Evolutionary conservation across 2,329 filamentous ascomycete genomes (phyloP).

Genomic region (Alternaria gaisen): DNA sequence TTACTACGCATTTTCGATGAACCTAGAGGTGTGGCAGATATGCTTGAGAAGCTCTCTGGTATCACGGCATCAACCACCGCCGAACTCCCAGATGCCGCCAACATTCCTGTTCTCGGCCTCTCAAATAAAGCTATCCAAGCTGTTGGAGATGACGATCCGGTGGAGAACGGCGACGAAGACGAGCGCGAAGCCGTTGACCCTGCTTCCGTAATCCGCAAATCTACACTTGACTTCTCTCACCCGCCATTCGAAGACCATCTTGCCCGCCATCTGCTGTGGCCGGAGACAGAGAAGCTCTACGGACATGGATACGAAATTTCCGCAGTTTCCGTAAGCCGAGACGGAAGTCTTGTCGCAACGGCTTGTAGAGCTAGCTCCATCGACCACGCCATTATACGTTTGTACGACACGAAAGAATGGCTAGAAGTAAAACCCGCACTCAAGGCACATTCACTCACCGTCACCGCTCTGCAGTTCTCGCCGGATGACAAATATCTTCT

Average conservation of each 20-base stretch:
- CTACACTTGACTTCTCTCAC: conserved; percentile 70
- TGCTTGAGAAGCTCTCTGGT: conserved; percentile 74
- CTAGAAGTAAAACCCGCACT: conserved; percentile 85
- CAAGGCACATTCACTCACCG: conserved; percentile 85
- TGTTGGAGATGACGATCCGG: conserved; percentile 44
- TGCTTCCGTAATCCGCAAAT: conserved; percentile 65
- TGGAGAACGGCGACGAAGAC: conserved; percentile 55
- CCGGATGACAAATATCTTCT: conserved; percentile 76
- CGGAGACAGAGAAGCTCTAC: conserved; percentile 95
- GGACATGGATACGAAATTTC: conserved; percentile 98
- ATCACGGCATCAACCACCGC: conserved; percentile 52
- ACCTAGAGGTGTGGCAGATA: conserved; percentile 79
- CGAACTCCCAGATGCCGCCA: conserved; percentile 81
- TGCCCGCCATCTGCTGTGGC: conserved; percentile 90
- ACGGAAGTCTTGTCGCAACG: conserved; percentile 81
- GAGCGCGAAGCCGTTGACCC: conserved; percentile 66
- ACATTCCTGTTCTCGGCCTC: conserved; percentile 92
- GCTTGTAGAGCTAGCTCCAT: conserved; percentile 92
- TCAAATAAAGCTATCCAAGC: conserved; percentile 90
- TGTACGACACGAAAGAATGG: conserved; percentile 90
- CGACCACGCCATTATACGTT: conserved; percentile 91
- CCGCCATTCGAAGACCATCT: conserved; percentile 92
- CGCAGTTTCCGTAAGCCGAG: conserved; percentile 78
- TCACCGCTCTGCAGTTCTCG: conserved; percentile 83
- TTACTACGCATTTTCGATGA: conserved; percentile 95